Evolutionary conservation across 495 filamentous ascomycete genomes (phyloP).

Genomic region (Podospora anserina): DNA sequence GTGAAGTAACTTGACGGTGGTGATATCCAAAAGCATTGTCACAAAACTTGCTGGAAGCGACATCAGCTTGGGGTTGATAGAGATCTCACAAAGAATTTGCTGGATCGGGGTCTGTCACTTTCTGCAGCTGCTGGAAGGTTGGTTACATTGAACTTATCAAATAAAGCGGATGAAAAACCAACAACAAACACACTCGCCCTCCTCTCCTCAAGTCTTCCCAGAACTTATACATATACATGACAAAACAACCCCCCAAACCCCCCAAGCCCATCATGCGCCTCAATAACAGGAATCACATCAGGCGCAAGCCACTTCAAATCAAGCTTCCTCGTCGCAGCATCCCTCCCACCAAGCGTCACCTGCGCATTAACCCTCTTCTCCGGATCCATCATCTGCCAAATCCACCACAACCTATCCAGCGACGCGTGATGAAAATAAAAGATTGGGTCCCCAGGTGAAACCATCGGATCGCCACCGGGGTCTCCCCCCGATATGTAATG

Average conservation of each 20-base stretch:
- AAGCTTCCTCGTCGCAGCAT: slow-evolving; percentile 19
- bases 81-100: too few species aligned
- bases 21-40: too few species aligned
- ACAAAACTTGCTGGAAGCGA: too few species aligned
- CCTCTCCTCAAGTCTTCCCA: neutral
- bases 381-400: slow-evolving; percentile 52
- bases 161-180: too few species aligned
- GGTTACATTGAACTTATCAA: too few species aligned
- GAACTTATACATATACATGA: slow-evolving; percentile 35
- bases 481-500: slow-evolving; percentile 62
- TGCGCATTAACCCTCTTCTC: slow-evolving; percentile 22
- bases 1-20: too few species aligned
- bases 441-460: slow-evolving; percentile 57
- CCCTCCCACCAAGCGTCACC: slow-evolving; percentile 18
- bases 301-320: slow-evolving; percentile 37
- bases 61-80: too few species aligned
- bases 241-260: slow-evolving; percentile 36
- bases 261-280: slow-evolving; percentile 38
- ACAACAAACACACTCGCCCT: too few species aligned
- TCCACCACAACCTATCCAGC: slow-evolving; percentile 62
- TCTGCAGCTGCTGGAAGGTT: too few species aligned
- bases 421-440: slow-evolving; percentile 63
- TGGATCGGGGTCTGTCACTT: too few species aligned
- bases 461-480: slow-evolving; percentile 56
- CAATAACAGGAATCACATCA: slow-evolving; percentile 29